Conservation (phyloP, 2,329 filamentous ascomycete species). For the Microdochium nivale region DNA sequence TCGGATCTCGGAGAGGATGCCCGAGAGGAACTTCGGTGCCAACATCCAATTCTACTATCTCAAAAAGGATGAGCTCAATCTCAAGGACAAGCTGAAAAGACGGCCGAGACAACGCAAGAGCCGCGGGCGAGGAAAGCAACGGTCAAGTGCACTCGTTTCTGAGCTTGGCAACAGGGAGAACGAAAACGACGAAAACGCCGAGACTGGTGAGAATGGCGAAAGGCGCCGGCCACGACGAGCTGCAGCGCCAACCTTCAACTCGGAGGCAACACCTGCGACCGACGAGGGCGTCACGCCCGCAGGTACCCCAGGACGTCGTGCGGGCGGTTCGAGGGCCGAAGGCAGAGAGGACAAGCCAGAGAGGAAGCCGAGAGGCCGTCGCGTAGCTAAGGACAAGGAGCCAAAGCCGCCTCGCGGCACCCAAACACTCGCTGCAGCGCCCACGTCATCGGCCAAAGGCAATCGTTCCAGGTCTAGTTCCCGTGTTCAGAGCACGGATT, state of each 20-base stretch:
- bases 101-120: constrained; percentile 52
- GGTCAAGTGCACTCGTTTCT: constrained; percentile 56
- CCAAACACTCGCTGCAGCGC: constrained; percentile 38
- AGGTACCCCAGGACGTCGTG: constrained; percentile 48
- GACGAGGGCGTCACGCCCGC: constrained; percentile 53
- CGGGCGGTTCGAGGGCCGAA: constrained; percentile 32
- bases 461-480: constrained; percentile 48
- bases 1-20: constrained; percentile 60
- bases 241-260: constrained; percentile 64
- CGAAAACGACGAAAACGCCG: constrained; percentile 45
- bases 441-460: constrained; percentile 31
- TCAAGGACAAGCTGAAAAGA: constrained; percentile 67
- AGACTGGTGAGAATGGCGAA: constrained; percentile 51
- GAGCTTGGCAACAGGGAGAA: constrained; percentile 54
- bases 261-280: constrained; percentile 45
- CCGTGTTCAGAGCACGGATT: constrained; percentile 36
- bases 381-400: constrained; percentile 27
- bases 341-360: constrained; percentile 34
- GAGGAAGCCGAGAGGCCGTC: constrained; percentile 31
- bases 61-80: constrained; percentile 65
- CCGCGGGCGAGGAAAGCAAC: constrained; percentile 44
- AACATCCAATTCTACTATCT: constrained; percentile 84
- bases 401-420: constrained; percentile 28
- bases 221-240: constrained; percentile 53
- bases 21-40: constrained; percentile 63